Percentiles rank a stretch among this genome's conserved stretches.
Evolutionary conservation across 1,284 basidiomycete species (phyloP).

Genomic region (Quambalaria eucalypti): DNA sequence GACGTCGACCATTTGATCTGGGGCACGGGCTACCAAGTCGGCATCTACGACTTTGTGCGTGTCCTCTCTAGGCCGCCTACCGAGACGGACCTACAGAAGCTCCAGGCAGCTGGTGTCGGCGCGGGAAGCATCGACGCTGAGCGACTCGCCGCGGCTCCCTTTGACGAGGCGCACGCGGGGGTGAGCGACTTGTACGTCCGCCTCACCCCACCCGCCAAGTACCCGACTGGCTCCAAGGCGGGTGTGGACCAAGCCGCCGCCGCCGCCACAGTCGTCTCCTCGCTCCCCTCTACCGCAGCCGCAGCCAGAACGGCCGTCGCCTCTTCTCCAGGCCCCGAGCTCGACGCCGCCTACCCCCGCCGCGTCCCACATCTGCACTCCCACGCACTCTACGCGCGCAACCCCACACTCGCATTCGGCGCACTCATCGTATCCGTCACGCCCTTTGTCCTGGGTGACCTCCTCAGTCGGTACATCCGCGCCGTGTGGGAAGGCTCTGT

Average conservation of each 20-base stretch:
- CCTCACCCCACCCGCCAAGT: not conserved
- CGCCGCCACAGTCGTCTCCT: too few species aligned
- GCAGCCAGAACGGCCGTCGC: not conserved
- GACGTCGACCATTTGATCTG: not conserved
- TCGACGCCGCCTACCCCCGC: not conserved
- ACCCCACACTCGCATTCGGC: not conserved
- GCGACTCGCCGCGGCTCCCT: not conserved
- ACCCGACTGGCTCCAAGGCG: not conserved
- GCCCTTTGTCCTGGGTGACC: slow-evolving; percentile 1
- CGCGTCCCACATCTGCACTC: not conserved
- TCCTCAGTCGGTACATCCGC: not conserved
- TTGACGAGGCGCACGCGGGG: not conserved
- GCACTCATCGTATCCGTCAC: not conserved
- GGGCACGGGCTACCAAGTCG: not conserved
- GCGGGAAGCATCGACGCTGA: not conserved
- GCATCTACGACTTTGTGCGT: not conserved
- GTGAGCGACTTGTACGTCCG: not conserved
- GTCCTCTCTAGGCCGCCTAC: not conserved
- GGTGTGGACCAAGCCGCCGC: too few species aligned
- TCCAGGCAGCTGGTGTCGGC: not conserved
- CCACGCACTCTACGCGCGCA: not conserved
- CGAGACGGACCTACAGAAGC: not conserved
- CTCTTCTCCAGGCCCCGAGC: not conserved
- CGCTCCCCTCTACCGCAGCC: not conserved
- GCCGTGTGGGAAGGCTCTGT: not conserved